Evolutionary conservation across 2,329 filamentous ascomycete species (phyloP), one percentile per base, ranked within the genome.

Genomic region (Aurifilum marmelostoma): DNA sequence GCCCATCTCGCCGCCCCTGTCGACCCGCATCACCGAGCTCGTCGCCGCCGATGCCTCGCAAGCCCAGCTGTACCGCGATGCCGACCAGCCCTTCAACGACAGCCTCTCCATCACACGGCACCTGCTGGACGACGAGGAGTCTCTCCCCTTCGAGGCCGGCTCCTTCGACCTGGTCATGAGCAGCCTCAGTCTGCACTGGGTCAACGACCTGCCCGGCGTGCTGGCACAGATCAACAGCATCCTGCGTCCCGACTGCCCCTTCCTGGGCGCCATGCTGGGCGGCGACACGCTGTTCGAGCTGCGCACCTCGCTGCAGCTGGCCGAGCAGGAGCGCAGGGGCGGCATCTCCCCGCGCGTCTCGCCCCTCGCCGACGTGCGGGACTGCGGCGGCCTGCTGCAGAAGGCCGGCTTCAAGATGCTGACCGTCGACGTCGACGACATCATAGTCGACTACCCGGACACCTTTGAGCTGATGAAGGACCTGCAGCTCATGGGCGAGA

Each of bases 381-480:
- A 99, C 77, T 88, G 98, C 0, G 96, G 96, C 2, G 94, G 94
- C 1, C 82, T 99, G 66, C 82, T 99, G 71, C 92, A 92, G 74
- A 90, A 91, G 72, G 92, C 95, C 0, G 94, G 94, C 24, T 99
- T 98, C 83, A 97, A 94, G 79, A 91, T 99, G 83, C 84, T 98
- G 74, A 99, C 97, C 0, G 94, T 99, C 0, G 96, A 99, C 75
- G 91, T 99, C 18, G 97, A 99, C 80, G 96, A 99, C 80, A 97
- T 99, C 64, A 89, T 98, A 37, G 93, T 99, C 39, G 94, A 97
- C 78, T 99, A 94, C 77, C 96, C 96, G 0, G 89, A 95, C 80
- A 91, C 87, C 0, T 97, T 97, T 81, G 89, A 93, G 1, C 83
- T 99, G 67, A 97, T 99, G 94, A 87, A 90, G 74, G 96, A 99